Percentiles rank a stretch among this genome's conserved stretches.
phyloP scores from a whole-genome alignment of 148 eudicot genomes.

The Diospyros kaki region DNA sequence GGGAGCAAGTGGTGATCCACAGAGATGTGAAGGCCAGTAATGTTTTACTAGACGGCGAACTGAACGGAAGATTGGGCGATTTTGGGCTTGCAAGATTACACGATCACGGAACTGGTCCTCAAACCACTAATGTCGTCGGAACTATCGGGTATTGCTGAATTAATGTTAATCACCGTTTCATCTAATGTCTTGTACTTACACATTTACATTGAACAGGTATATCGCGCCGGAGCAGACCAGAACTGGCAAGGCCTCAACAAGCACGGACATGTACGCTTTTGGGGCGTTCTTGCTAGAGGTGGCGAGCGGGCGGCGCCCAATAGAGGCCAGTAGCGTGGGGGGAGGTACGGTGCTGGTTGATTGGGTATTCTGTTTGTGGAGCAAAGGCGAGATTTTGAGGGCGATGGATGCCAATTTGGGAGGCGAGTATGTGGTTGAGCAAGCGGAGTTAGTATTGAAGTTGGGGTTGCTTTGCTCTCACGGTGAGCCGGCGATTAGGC shows the following conservation, averaged over 20 bases:
- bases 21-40: constrained; percentile 43
- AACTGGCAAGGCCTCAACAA: constrained; percentile 35
- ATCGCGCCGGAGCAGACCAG: constrained; percentile 34
- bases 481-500: constrained; percentile 25
- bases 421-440: constrained; percentile 1
- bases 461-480: constrained; percentile 38
- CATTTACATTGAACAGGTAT: not conserved
- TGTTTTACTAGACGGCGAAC: constrained; percentile 30
- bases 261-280: constrained; percentile 38
- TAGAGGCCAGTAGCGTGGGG: constrained; percentile 18
- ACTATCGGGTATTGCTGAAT: constrained; percentile 26
- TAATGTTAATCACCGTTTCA: too few relatives aligned
- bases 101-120: constrained; percentile 29
- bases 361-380: constrained; percentile 18
- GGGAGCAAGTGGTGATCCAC: constrained; percentile 36
- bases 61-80: constrained; percentile 36
- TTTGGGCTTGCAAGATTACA: constrained; percentile 36
- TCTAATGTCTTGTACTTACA: too few relatives aligned
- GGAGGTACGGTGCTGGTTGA: constrained; percentile 8
- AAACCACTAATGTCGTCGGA: constrained; percentile 30
- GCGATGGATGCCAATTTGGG: constrained; percentile 10
- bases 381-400: not conserved
- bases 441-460: constrained; percentile 32
- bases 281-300: constrained; percentile 38
- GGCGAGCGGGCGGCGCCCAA: constrained; percentile 34